Evolutionary conservation across 495 filamentous ascomycete species (phyloP).

Genomic region (Xylaria longipes): DNA sequence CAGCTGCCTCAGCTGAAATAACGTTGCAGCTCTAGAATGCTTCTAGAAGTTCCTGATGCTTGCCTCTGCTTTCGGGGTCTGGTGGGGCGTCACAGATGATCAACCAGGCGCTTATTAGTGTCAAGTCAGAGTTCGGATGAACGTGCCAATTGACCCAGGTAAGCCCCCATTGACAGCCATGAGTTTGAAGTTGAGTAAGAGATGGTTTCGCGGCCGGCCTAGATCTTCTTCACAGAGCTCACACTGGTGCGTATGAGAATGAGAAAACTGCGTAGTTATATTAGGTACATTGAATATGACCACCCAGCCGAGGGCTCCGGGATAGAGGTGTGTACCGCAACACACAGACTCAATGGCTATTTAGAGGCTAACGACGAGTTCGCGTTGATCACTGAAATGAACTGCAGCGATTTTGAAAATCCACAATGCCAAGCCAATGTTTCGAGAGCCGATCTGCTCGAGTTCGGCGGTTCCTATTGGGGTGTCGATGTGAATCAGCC

Average conservation of each 20-base stretch:
- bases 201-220: not conserved
- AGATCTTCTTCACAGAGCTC: not conserved
- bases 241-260: not conserved
- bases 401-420: not conserved
- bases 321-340: not conserved
- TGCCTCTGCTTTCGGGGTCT: not conserved
- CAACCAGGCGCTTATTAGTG: not conserved
- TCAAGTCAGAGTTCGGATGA: not conserved
- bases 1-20: slow-evolving; percentile 15
- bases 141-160: not conserved
- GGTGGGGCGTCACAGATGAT: not conserved
- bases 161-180: not conserved
- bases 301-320: not conserved
- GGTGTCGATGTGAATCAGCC: not conserved
- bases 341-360: no score
- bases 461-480: not conserved
- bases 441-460: not conserved
- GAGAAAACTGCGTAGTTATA: no score
- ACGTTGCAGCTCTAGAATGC: slow-evolving; percentile 16
- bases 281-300: no score
- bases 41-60: slow-evolving; percentile 3
- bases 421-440: not conserved
- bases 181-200: not conserved
- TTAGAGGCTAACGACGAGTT: not conserved
- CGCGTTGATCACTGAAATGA: not conserved